Base-by-base conservation (phyloP, 148 eudicot genomes). In the Limonium bicolor region DNA sequence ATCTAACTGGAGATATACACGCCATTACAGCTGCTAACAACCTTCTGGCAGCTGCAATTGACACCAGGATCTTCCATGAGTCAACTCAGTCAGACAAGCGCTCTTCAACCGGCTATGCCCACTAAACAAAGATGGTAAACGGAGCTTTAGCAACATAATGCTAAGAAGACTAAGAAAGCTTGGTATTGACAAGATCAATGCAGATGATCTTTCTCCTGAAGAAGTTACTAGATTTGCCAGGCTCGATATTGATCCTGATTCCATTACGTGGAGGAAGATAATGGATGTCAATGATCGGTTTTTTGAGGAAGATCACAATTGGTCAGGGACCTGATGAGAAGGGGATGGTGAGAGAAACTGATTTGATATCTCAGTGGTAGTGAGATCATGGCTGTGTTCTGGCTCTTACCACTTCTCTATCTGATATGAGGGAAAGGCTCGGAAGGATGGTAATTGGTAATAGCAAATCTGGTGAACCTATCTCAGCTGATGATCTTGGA, bases 381-480 rank as follows among this genome's bases (percentile, higher is more conserved):
- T 62, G 99, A 92, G 64, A 92, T 92, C 56, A 92, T 92, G 99
- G 99, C 99, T 24, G 99, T n/a, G n/a, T 92, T 64, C 61, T 92
- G 55, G 95, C 99, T 17, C 86, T 92, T 27, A 92, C 99, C 10
- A 81, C 94, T 20, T 85, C 94, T 50, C 67, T 92, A 47, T 70
- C 73, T 15, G 99, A 92, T 55, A 85, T 92, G 94, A 81, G 99
- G 58, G 95, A 92, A 64, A 69, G 95, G 56, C 83, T 92, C 14
- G 99, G 99, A 22, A 92, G 73, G 42, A 92, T 92, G 99, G 99
- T 92, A 8, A 56, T 85, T 50, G 99, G 95, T 29, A 92, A 92
- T 55, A 81, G 95, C 68, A 85, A 65, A 61, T 72, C 88, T 4
- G 95, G 95, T 25, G 95, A 76, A 36, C 99, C 99, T 27, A 51